Evolutionary conservation across 495 filamentous ascomycete genomes (phyloP).

Genomic region (Halenospora varia): DNA sequence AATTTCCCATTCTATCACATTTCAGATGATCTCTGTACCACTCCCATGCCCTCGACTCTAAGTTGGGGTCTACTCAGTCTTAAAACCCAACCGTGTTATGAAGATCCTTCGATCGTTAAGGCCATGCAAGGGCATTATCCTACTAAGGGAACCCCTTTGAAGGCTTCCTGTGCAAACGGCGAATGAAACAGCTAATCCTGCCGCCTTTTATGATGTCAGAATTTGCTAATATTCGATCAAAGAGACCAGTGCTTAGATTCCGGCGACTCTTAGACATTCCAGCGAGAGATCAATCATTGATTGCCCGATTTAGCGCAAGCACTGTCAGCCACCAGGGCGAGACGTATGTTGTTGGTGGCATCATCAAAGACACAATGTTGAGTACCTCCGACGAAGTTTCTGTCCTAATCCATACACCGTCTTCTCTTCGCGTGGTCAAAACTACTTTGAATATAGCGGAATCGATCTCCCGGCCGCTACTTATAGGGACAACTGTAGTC

Average conservation of each 20-base stretch:
- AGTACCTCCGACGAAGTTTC: constrained; percentile 11
- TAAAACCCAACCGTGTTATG: no score
- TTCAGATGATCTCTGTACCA: no score
- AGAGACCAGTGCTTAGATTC: constrained; percentile 20
- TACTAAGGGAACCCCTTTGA: no score
- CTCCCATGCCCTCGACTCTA: no score
- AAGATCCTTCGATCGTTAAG: no score
- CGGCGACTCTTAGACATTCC: not conserved
- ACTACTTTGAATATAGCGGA: not conserved
- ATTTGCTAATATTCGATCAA: not conserved
- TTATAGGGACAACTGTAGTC: constrained; percentile 58
- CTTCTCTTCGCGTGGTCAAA: not conserved
- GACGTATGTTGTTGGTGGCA: constrained; percentile 45
- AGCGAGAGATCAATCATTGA: not conserved
- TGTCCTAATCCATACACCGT: not conserved
- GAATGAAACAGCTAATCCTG: no score
- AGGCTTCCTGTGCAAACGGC: no score
- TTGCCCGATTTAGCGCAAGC: constrained; percentile 34
- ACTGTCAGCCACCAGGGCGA: constrained; percentile 23
- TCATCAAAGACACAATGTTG: constrained; percentile 29
- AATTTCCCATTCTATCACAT: not conserved
- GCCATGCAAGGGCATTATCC: no score
- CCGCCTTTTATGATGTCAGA: no score
- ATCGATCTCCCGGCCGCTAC: constrained; percentile 37
- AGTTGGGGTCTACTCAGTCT: no score